These are phyloP conservation scores for Linum tenue DNA, from an alignment of 345 rosid genomes.

Conservation along the genomic window DNA sequence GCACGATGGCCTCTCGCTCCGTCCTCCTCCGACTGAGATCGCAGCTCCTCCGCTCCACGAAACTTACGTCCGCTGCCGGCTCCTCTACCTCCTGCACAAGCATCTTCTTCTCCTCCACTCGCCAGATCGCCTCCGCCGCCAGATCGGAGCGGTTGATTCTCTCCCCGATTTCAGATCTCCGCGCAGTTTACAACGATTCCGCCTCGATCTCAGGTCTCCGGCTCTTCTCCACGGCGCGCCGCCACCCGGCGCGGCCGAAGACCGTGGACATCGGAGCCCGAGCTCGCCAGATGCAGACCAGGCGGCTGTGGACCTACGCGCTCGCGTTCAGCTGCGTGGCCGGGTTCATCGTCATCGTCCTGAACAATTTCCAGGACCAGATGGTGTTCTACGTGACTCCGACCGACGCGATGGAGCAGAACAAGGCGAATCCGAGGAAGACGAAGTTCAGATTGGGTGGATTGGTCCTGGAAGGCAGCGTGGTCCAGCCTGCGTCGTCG, in stretches of 20 bases:
- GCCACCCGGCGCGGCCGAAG: slow-evolving; percentile 48
- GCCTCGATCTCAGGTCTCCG: slow-evolving; percentile 28
- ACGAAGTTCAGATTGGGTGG: slow-evolving; percentile 77
- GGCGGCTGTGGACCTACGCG: slow-evolving; percentile 87
- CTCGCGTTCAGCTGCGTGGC: slow-evolving; percentile 81
- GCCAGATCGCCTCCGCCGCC: slow-evolving; percentile 15
- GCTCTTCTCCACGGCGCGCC: slow-evolving; percentile 53
- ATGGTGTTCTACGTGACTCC: slow-evolving; percentile 84
- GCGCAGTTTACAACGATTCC: slow-evolving; percentile 16
- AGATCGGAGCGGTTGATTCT: slow-evolving; percentile 18
- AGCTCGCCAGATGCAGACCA: slow-evolving; percentile 86
- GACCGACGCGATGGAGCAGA: slow-evolving; percentile 74
- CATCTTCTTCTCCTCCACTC: slow-evolving; percentile 13
- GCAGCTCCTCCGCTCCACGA: slow-evolving; percentile 21
- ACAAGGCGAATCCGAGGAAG: slow-evolving; percentile 50
- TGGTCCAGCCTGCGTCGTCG: slow-evolving; percentile 58
- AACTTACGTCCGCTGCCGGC: slow-evolving; percentile 16
- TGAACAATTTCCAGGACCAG: slow-evolving; percentile 81
- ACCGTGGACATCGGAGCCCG: slow-evolving; percentile 66
- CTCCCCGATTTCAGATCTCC: slow-evolving; percentile 21
- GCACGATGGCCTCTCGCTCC: slow-evolving; percentile 46
- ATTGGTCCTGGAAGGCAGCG: slow-evolving; percentile 89
- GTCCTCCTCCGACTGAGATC: slow-evolving; percentile 45
- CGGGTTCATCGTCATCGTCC: slow-evolving; percentile 74
- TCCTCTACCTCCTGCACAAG: not conserved